Conservation (phyloP, 306 rosid species). For the Lathyrus aphaca region DNA sequence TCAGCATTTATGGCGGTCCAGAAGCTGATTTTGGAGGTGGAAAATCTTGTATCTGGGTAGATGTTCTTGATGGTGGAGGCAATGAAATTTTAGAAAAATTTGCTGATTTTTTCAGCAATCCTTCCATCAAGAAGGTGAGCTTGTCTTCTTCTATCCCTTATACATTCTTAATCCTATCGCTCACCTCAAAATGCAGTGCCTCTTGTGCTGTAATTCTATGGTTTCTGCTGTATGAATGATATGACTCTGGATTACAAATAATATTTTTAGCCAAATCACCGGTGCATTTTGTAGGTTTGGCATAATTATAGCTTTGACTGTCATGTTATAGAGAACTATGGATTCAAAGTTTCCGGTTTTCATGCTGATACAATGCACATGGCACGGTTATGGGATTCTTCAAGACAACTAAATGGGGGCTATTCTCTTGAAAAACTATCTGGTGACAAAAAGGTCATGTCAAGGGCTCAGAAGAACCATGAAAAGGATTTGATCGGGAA, state of each 20-base stretch:
- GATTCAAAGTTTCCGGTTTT: slow-evolving; percentile 87
- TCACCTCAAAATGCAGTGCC: slow-evolving; percentile 15
- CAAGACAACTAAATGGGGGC: slow-evolving; percentile 79
- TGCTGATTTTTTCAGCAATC: slow-evolving; percentile 78
- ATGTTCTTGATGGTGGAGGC: slow-evolving; percentile 97
- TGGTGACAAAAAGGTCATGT: slow-evolving; percentile 71
- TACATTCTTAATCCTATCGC: no score
- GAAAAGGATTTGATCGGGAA: slow-evolving; percentile 50
- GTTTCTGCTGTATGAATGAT: slow-evolving; percentile 27
- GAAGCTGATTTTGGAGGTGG: slow-evolving; percentile 87
- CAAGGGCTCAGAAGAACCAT: slow-evolving; percentile 48
- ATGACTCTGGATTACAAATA: slow-evolving; percentile 27
- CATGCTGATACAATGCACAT: slow-evolving; percentile 98
- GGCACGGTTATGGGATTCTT: slow-evolving; percentile 98
- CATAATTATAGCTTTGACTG: slow-evolving; percentile 96
- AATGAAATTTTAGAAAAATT: slow-evolving; percentile 66
- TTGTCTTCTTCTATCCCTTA: slow-evolving; percentile 33
- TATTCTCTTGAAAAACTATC: slow-evolving; percentile 96
- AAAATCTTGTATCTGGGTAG: slow-evolving; percentile 96
- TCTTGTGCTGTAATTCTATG: slow-evolving; percentile 12
- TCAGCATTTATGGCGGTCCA: slow-evolving; percentile 86
- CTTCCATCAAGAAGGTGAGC: slow-evolving; percentile 77
- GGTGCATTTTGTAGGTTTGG: slow-evolving; percentile 74
- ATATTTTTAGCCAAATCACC: slow-evolving; percentile 39
- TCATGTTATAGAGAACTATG: slow-evolving; percentile 90